These are phyloP conservation scores for Microsporum audouinii DNA, from an alignment of 2,329 filamentous ascomycete species.

Conservation along the genomic window DNA sequence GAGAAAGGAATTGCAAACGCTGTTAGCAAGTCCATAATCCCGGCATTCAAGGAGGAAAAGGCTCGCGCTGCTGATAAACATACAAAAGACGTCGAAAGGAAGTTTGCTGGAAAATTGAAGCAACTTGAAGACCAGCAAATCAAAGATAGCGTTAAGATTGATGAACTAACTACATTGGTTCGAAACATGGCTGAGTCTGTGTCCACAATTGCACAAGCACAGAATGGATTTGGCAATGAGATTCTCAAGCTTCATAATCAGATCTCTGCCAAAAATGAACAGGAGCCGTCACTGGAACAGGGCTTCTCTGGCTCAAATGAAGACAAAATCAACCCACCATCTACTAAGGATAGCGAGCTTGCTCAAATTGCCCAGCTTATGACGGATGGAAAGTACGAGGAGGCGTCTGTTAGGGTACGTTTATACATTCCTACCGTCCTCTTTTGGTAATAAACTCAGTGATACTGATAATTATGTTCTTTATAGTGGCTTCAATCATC, in stretches of 20 bases:
- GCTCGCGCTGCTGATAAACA: slow-evolving; percentile 57
- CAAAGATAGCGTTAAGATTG: slow-evolving; percentile 47
- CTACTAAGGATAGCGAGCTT: slow-evolving; percentile 31
- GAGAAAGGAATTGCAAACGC: slow-evolving; percentile 56
- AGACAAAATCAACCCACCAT: slow-evolving; percentile 2
- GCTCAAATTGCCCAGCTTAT: slow-evolving; percentile 33
- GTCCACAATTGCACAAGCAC: slow-evolving; percentile 32
- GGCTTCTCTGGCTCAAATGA: slow-evolving; percentile 11
- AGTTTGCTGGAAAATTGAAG: slow-evolving; percentile 41
- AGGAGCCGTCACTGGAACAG: slow-evolving; percentile 11
- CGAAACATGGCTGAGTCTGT: slow-evolving; percentile 43
- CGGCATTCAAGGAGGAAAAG: slow-evolving; percentile 54
- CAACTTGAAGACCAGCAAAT: slow-evolving; percentile 42
- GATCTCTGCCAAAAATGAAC: slow-evolving; percentile 17
- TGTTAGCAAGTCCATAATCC: slow-evolving; percentile 53
- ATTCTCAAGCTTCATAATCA: slow-evolving; percentile 28
- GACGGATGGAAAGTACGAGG: slow-evolving; percentile 31
- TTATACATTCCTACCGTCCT: neutral
- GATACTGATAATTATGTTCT: slow-evolving; percentile 5
- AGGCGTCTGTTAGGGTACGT: slow-evolving; percentile 36
- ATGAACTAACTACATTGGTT: slow-evolving; percentile 48
- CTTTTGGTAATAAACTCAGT: neutral
- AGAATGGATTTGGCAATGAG: slow-evolving; percentile 33
- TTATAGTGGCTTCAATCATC: slow-evolving; percentile 50
- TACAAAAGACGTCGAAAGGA: slow-evolving; percentile 55